Evolutionary conservation across 441 rosid species (phyloP).

Genomic region (Isatis lusitanica): DNA sequence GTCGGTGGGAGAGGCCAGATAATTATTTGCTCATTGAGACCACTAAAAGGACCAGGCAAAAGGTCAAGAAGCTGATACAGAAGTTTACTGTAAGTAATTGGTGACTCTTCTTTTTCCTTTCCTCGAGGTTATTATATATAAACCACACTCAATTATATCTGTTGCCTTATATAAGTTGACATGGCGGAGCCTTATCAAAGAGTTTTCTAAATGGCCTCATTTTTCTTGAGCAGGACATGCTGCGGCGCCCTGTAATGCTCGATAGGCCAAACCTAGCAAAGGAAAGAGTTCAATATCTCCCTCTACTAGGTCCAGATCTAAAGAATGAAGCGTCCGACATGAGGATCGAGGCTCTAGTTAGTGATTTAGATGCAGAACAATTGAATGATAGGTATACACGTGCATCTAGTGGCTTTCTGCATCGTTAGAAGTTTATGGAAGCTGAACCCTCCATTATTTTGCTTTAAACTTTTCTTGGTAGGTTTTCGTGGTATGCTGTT

Average conservation of each 20-base stretch:
- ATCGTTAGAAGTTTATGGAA: conserved; percentile 5
- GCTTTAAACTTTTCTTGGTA: conserved; percentile 38
- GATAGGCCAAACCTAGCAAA: conserved; percentile 52
- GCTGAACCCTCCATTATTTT: conserved; percentile 15
- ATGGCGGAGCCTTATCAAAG: background rate
- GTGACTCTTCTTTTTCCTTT: conserved; percentile 16
- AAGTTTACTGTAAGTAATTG: conserved; percentile 70
- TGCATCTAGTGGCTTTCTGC: conserved; percentile 10
- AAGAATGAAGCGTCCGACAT: conserved; percentile 43
- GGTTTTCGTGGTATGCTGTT: conserved; percentile 58
- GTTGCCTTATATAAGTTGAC: background rate
- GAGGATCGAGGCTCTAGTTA: conserved; percentile 38
- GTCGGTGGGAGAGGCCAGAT: conserved; percentile 82
- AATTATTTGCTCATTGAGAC: conserved; percentile 55
- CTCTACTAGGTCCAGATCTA: conserved; percentile 43
- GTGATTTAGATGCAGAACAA: conserved; percentile 46
- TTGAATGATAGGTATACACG: conserved; percentile 54
- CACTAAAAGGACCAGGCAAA: conserved; percentile 70
- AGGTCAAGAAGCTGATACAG: conserved; percentile 74
- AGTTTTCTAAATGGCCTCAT: conserved; percentile 12
- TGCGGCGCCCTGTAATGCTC: conserved; percentile 77
- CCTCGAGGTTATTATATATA: background rate
- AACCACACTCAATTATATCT: background rate
- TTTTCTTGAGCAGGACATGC: conserved; percentile 55
- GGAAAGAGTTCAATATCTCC: conserved; percentile 45